These are phyloP conservation scores for Entomophthora muscae DNA, from an alignment of 371 early-diverging fungal species.

Conservation along the genomic window DNA sequence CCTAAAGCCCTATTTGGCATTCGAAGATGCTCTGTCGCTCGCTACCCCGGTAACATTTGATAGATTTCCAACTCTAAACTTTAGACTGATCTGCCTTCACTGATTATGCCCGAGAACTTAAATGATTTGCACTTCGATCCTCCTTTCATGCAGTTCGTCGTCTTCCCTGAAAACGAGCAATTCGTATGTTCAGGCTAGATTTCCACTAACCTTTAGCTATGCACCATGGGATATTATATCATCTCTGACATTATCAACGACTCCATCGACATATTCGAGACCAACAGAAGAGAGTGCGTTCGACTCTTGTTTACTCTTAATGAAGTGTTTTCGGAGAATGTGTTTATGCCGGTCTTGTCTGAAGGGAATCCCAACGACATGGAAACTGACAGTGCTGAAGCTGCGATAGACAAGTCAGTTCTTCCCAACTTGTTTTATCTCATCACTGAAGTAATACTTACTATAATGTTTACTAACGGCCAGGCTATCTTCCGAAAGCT, in stretches of 20 bases:
- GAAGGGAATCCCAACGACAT: slow-evolving; percentile 11
- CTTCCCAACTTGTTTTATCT: slow-evolving; percentile 4
- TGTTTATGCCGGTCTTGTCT: slow-evolving; percentile 13
- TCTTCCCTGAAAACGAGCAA: slow-evolving; percentile 17
- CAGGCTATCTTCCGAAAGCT: slow-evolving; percentile 32
- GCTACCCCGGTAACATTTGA: not conserved
- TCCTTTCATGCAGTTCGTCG: not conserved
- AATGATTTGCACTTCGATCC: slow-evolving; percentile 20
- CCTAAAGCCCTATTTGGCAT: slow-evolving; percentile 5
- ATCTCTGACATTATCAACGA: slow-evolving; percentile 53
- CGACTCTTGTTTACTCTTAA: slow-evolving; percentile 41
- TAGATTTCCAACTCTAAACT: not conserved
- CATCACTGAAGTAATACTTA: slow-evolving; percentile 10
- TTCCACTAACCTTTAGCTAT: slow-evolving; percentile 26
- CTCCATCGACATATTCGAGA: slow-evolving; percentile 51
- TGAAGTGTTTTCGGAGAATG: slow-evolving; percentile 29
- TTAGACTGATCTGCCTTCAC: slow-evolving; percentile 10
- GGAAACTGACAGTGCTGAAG: slow-evolving; percentile 12
- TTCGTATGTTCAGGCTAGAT: slow-evolving; percentile 9
- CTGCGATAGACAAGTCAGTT: slow-evolving; percentile 10
- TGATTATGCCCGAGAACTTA: slow-evolving; percentile 42
- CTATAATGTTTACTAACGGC: not conserved
- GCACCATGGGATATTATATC: slow-evolving; percentile 17
- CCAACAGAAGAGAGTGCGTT: slow-evolving; percentile 65
- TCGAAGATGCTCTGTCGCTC: not conserved